These are phyloP conservation scores for Pythium brachiatum DNA, from an alignment of 352 stramenopile genomes.

Conservation along the genomic window DNA sequence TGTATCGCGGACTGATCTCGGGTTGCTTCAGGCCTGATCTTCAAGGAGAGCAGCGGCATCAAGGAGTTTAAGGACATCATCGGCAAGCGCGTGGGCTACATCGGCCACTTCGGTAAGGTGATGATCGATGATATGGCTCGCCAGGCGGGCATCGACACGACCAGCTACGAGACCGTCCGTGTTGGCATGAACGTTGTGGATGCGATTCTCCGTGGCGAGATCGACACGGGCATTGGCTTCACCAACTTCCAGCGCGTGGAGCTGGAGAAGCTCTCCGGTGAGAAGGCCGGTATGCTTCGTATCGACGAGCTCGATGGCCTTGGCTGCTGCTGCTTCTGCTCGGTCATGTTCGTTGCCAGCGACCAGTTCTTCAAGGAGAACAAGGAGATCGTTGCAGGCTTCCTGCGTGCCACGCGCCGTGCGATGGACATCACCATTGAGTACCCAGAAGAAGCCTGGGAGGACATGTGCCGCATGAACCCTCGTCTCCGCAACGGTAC, in stretches of 20 bases:
- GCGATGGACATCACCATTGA: slow-evolving; percentile 54
- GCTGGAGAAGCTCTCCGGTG: slow-evolving; percentile 45
- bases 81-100: slow-evolving; percentile 51
- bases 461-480: slow-evolving; percentile 55
- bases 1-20: neutral
- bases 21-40: slow-evolving; percentile 33
- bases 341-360: slow-evolving; percentile 51
- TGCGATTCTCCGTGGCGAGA: slow-evolving; percentile 43
- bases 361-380: slow-evolving; percentile 49
- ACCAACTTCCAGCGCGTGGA: slow-evolving; percentile 58
- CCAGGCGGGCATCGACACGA: slow-evolving; percentile 41
- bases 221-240: slow-evolving; percentile 51
- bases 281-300: slow-evolving; percentile 47
- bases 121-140: slow-evolving; percentile 56
- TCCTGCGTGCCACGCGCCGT: slow-evolving; percentile 41
- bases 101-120: slow-evolving; percentile 51
- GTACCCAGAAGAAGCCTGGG: slow-evolving; percentile 46
- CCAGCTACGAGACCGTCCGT: slow-evolving; percentile 43
- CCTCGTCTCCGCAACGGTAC: slow-evolving; percentile 41
- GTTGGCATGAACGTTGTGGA: slow-evolving; percentile 57
- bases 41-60: slow-evolving; percentile 51
- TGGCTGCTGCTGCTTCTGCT: slow-evolving; percentile 56
- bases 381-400: slow-evolving; percentile 41
- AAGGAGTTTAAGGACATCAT: slow-evolving; percentile 55
- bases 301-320: slow-evolving; percentile 52